These are phyloP conservation scores for Scytalidium sp. DNA, from an alignment of 2,329 filamentous ascomycete genomes.

Conservation along the genomic window DNA sequence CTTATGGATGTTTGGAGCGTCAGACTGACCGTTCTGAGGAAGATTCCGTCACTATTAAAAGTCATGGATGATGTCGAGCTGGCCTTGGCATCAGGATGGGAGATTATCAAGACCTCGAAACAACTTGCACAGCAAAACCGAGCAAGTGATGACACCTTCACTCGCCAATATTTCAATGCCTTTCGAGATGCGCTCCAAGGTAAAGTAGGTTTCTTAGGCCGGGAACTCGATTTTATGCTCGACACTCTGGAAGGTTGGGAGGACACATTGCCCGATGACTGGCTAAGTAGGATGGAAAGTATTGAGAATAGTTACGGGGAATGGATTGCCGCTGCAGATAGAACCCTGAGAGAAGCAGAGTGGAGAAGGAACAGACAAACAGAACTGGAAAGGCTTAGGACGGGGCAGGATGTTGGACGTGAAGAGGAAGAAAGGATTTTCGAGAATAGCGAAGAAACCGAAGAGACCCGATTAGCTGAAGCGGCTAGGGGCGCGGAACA, in stretches of 20 bases:
- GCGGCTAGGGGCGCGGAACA: constrained; percentile 4
- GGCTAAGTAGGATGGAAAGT: constrained; percentile 83
- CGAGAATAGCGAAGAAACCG: constrained; percentile 3
- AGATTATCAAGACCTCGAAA: constrained; percentile 44
- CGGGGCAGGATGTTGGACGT: constrained; percentile 24
- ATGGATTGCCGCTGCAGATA: constrained; percentile 79
- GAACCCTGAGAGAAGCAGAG: constrained; percentile 67
- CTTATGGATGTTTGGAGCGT: constrained; percentile 77
- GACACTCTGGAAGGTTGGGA: constrained; percentile 80
- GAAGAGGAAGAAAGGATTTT: constrained; percentile 16
- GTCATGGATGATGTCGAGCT: constrained; percentile 65
- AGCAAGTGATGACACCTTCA: constrained; percentile 7
- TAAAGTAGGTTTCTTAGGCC: constrained; percentile 68
- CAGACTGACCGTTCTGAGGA: constrained; percentile 70
- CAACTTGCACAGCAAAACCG: constrained; percentile 8
- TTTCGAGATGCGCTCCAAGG: constrained; percentile 63
- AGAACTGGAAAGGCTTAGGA: constrained; percentile 10
- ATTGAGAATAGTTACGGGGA: constrained; percentile 74
- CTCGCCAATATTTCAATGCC: constrained; percentile 45
- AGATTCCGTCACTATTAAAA: constrained; percentile 65
- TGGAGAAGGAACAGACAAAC: constrained; percentile 31
- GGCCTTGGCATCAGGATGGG: constrained; percentile 66
- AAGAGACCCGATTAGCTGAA: constrained; percentile 6
- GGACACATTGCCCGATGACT: constrained; percentile 80
- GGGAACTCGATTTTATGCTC: constrained; percentile 77